A percentile compares a stretch with the other conserved stretches of the same genome.
These are phyloP conservation scores for Sindora glabra DNA, from an alignment of 306 rosid genomes.

Conservation along the genomic window DNA sequence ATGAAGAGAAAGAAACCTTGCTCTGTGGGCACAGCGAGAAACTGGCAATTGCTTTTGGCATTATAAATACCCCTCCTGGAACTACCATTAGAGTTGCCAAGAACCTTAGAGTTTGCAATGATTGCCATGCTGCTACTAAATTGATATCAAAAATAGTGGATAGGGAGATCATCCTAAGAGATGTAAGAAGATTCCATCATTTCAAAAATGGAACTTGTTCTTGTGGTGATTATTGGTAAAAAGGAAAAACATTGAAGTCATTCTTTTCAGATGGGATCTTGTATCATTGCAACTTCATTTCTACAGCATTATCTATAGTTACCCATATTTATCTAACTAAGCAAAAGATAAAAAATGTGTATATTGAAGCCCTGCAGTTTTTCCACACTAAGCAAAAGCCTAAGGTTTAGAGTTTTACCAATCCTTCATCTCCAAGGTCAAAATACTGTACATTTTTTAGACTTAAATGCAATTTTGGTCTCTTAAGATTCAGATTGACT, in stretches of 20 bases:
- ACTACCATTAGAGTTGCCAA: slow-evolving; percentile 82
- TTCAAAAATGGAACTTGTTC: slow-evolving; percentile 80
- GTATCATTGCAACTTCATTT: no score
- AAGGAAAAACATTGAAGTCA: neutral
- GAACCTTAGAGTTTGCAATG: slow-evolving; percentile 90
- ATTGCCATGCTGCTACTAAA: slow-evolving; percentile 72
- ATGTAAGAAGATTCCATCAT: slow-evolving; percentile 93
- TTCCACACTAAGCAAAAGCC: no score
- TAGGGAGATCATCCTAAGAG: slow-evolving; percentile 82
- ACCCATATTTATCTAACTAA: neutral
- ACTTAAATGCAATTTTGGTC: no score
- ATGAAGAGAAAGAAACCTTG: slow-evolving; percentile 74
- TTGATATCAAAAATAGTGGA: slow-evolving; percentile 60
- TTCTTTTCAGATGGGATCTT: neutral
- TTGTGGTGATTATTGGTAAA: slow-evolving; percentile 88
- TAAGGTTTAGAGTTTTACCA: no score
- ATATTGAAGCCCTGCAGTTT: neutral
- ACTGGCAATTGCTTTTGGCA: slow-evolving; percentile 87
- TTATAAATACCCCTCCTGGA: slow-evolving; percentile 68
- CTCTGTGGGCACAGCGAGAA: slow-evolving; percentile 95
- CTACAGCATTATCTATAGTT: neutral
- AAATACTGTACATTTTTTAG: no score
- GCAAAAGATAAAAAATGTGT: no score
- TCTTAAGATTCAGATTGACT: no score
- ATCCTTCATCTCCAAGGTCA: no score